Evolutionary conservation across 176 grass and related monocot species (phyloP), one percentile per base, ranked within the genome.

Genomic region (Triticum dicoccoides): DNA sequence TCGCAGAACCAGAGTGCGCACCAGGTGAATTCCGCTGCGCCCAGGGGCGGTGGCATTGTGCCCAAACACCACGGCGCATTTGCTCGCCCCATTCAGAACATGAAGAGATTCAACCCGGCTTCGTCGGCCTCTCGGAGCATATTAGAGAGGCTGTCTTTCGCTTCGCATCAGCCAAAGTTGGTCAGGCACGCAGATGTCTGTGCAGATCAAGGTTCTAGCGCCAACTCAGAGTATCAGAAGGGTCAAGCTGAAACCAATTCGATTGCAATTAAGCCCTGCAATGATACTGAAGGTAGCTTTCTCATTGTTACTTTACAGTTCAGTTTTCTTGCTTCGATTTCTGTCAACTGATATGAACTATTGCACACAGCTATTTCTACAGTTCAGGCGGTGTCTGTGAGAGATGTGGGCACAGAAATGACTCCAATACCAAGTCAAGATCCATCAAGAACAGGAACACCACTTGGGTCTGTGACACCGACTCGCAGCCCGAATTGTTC

Each of bases 321-420:
- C 41, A 80, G 9, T 78, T 79, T 87, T 69, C 24, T 58, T 8
- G 38, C 32, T 84, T 59, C 0, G 29, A 56, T 76, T 66, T 59
- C 65, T 80, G 38, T 78, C 0, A 86, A 82, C 17, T 29, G 35
- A 49, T 23, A 52, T 38, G 5, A 49, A 61, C 29, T 80, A 62
- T 80, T 47, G 38, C 23, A 32, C 90, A 69, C 89, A 96, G 88
- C 47, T 90, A 85, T 61, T 81, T 77, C 88, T 30, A 54, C 83
- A 64, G 82, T 85, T 79, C 92, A 90, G 35, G 79, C 87, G 0
- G 91, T 96, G 14, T 96, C 92, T 0, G 87, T 93, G 65, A 87
- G 94, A 91, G 94, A 98, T 77, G 75, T 98, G 5, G 97, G 97
- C 66, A 98, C 97, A 59, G 97, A 98, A 88, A 98, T 98, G 94